Evolutionary conservation across 768 basidiomycete genomes (phyloP).

Genomic region (Termitomyces eurrhizus): DNA sequence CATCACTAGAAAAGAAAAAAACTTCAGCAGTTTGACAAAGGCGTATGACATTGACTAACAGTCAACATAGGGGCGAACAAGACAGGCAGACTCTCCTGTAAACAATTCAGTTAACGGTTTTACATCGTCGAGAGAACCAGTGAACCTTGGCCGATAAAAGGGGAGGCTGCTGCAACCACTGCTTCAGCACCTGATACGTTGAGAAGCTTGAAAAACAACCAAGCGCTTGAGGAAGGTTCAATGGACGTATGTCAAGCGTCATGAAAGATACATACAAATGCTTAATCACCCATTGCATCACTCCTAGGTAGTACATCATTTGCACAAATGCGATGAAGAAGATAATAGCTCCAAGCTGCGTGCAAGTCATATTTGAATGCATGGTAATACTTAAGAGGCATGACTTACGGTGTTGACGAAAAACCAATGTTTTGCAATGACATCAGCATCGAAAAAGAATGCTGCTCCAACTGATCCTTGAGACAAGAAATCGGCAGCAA

Average conservation of each 20-base stretch:
- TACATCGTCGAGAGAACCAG: not conserved
- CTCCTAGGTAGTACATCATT: constrained; percentile 86
- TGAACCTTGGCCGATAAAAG: constrained; percentile 87
- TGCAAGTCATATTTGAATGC: not conserved
- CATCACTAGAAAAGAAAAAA: constrained; percentile 43
- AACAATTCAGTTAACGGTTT: not conserved
- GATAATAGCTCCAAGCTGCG: constrained; percentile 71
- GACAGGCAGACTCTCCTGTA: constrained; percentile 72
- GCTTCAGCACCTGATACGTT: constrained; percentile 94
- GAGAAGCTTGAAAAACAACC: constrained; percentile 92
- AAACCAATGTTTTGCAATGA: constrained; percentile 73
- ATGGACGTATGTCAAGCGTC: not conserved
- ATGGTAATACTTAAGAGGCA: not conserved
- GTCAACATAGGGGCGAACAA: constrained; percentile 82
- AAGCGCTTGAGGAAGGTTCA: constrained; percentile 49
- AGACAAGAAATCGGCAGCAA: constrained; percentile 76
- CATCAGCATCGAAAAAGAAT: constrained; percentile 79
- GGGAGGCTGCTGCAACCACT: constrained; percentile 87
- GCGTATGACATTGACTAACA: constrained; percentile 24
- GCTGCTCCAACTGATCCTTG: constrained; percentile 65
- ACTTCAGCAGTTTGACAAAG: not conserved
- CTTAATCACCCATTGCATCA: constrained; percentile 92
- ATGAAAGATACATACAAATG: constrained; percentile 52
- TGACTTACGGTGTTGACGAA: constrained; percentile 69
- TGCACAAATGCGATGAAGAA: constrained; percentile 94